These are phyloP conservation scores for Lentinula aciculospora DNA, from an alignment of 768 basidiomycete genomes.

Conservation along the genomic window DNA sequence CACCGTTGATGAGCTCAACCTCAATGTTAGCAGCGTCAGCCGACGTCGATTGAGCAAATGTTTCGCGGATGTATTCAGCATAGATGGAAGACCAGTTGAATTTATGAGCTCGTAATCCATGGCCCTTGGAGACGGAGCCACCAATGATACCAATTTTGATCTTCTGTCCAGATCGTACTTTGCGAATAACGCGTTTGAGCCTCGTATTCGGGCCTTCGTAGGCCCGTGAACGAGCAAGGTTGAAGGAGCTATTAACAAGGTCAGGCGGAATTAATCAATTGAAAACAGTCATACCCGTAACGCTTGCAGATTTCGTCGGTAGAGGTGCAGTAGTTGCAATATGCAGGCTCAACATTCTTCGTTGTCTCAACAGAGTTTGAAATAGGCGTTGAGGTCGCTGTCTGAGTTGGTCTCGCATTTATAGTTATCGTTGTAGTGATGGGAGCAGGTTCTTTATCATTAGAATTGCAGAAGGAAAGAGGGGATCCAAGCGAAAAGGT, in stretches of 20 bases:
- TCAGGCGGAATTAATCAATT: neutral
- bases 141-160: slow-evolving; percentile 3
- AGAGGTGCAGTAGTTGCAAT: neutral
- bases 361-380: neutral
- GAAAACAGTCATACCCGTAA: neutral
- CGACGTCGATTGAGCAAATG: neutral
- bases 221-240: slow-evolving; percentile 2
- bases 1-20: neutral
- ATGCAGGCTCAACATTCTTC: neutral
- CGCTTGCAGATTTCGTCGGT: neutral
- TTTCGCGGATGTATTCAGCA: slow-evolving; percentile 1
- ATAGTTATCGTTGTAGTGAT: neutral
- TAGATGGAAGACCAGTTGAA: neutral
- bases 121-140: neutral
- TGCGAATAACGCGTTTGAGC: neutral
- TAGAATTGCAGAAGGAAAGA: neutral
- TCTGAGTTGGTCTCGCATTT: neutral
- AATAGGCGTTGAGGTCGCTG: neutral
- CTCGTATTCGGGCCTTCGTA: slow-evolving; percentile 1
- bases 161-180: neutral
- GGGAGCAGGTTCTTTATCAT: neutral
- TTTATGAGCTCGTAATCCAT: neutral
- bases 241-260: neutral
- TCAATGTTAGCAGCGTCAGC: neutral
- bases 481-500: neutral